These are phyloP conservation scores for Saturnispora hagleri DNA, from an alignment of 805 yeast species.

Conservation along the genomic window DNA sequence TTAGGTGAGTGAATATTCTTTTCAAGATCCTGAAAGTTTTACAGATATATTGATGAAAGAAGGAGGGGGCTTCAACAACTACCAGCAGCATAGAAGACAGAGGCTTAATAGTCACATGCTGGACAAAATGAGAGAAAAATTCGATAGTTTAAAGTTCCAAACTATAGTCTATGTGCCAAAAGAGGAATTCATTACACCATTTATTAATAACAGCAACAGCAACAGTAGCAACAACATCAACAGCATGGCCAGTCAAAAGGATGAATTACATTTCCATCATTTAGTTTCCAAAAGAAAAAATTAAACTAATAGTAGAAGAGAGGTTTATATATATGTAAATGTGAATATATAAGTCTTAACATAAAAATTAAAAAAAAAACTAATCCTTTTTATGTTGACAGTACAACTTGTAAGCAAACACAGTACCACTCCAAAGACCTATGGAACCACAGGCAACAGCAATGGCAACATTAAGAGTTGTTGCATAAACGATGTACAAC, in stretches of 20 bases:
- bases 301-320: neutral
- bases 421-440: conserved; percentile 56
- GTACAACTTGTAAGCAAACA: conserved; percentile 56
- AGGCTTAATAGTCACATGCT: neutral
- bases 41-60: neutral
- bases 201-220: neutral
- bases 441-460: conserved; percentile 71
- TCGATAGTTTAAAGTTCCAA: neutral
- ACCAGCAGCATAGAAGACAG: neutral
- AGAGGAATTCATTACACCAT: neutral
- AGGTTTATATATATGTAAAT: neutral
- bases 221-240: neutral
- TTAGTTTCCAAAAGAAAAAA: neutral
- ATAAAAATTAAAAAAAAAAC: neutral
- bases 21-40: neutral
- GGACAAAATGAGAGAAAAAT: conserved; percentile 1
- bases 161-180: neutral
- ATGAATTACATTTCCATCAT: conserved; percentile 5
- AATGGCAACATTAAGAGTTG: conserved; percentile 49
- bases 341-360: neutral
- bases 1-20: neutral
- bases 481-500: conserved; percentile 64
- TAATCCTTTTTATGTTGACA: conserved; percentile 28
- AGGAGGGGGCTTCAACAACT: neutral
- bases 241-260: neutral